phyloP scores from a whole-genome alignment of 2,329 filamentous ascomycete species.

The Meredithiella fracta region DNA sequence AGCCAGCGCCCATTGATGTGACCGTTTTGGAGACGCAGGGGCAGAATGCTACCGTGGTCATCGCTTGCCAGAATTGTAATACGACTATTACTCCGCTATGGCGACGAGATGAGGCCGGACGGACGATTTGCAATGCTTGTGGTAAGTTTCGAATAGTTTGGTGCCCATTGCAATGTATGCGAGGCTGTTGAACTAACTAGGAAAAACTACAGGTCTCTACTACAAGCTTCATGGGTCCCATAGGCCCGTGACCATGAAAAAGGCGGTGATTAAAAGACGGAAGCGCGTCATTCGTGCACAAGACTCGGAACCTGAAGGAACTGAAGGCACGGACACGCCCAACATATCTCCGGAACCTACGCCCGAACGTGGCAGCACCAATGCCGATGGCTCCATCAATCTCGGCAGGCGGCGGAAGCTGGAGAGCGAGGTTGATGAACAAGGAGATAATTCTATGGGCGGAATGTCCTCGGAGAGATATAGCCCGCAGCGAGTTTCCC shows the following conservation, averaged over 20 bases:
- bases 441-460: slow-evolving; percentile 3
- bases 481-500: neutral
- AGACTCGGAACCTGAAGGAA: slow-evolving; percentile 30
- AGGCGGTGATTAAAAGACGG: slow-evolving; percentile 85
- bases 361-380: slow-evolving; percentile 38
- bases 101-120: slow-evolving; percentile 83
- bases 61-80: slow-evolving; percentile 91
- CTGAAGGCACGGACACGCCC: slow-evolving; percentile 29
- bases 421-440: slow-evolving; percentile 17
- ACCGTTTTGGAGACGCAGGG: slow-evolving; percentile 29
- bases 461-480: neutral
- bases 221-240: slow-evolving; percentile 92
- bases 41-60: slow-evolving; percentile 45
- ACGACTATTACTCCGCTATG: slow-evolving; percentile 94
- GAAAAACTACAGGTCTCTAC: slow-evolving; percentile 52
- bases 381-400: slow-evolving; percentile 49
- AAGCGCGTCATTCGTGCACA: slow-evolving; percentile 82
- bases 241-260: slow-evolving; percentile 96
- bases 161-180: neutral
- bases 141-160: slow-evolving; percentile 43
- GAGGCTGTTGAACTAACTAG: slow-evolving; percentile 47
- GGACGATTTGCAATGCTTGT: slow-evolving; percentile 97
- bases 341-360: slow-evolving; percentile 23
- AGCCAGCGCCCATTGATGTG: slow-evolving; percentile 19
- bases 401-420: slow-evolving; percentile 35